phyloP scores from a whole-genome alignment of 768 basidiomycete species.

The Candolleomyces efflorescens region DNA sequence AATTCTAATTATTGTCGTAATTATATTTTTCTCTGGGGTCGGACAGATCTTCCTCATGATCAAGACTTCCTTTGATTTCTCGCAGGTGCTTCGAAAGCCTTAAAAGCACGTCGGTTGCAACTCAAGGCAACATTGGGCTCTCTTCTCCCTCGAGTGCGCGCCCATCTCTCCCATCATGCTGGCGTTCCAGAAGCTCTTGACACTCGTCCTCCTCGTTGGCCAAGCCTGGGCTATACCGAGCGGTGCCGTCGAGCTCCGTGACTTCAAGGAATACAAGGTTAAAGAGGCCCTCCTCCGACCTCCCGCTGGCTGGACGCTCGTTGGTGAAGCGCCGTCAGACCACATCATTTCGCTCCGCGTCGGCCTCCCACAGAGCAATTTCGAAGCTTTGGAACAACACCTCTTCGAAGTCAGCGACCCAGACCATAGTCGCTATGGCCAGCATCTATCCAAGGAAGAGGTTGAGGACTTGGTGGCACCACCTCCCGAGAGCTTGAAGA shows the following conservation, averaged over 20 bases:
- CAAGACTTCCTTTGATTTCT: not conserved
- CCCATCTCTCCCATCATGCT: slow-evolving; percentile 5
- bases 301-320: slow-evolving; percentile 41
- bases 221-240: slow-evolving; percentile 16
- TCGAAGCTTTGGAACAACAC: slow-evolving; percentile 44
- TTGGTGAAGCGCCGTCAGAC: slow-evolving; percentile 33
- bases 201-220: not conserved
- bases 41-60: not conserved
- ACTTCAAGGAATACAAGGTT: slow-evolving; percentile 22
- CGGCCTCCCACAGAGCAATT: slow-evolving; percentile 51
- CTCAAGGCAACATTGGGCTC: not conserved
- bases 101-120: not conserved
- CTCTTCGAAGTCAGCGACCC: slow-evolving; percentile 60
- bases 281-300: slow-evolving; percentile 41
- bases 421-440: slow-evolving; percentile 47
- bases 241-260: slow-evolving; percentile 6
- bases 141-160: not conserved
- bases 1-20: too few species aligned
- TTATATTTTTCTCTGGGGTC: too few species aligned
- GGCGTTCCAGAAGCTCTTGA: not conserved
- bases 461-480: slow-evolving; percentile 62
- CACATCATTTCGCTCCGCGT: slow-evolving; percentile 54
- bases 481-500: slow-evolving; percentile 42
- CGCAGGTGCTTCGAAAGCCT: not conserved
- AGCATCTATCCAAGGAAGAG: slow-evolving; percentile 59